These are phyloP conservation scores for Raphanus raphanistrum DNA, from an alignment of 345 rosid genomes.

Conservation along the genomic window DNA sequence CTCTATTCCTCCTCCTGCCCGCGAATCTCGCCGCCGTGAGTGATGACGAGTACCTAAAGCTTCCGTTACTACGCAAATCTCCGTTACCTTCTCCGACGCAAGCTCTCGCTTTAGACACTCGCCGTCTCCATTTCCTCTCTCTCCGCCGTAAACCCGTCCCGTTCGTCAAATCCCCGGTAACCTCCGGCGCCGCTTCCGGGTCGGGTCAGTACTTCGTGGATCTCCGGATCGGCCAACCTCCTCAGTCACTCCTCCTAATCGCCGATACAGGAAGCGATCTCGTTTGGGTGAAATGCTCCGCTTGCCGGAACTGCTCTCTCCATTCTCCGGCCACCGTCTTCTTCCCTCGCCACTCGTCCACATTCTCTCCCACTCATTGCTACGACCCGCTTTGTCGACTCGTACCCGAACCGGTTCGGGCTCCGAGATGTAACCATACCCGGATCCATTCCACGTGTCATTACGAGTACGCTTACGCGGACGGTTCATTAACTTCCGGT, in stretches of 20 bases:
- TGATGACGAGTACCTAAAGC: slow-evolving; percentile 49
- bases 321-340: slow-evolving; percentile 61
- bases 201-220: slow-evolving; percentile 83
- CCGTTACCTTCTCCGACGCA: slow-evolving; percentile 48
- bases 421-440: slow-evolving; percentile 55
- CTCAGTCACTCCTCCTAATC: slow-evolving; percentile 67
- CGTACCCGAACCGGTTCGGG: slow-evolving; percentile 49
- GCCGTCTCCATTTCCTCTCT: slow-evolving; percentile 48
- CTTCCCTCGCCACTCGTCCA: slow-evolving; percentile 72
- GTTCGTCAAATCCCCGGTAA: slow-evolving; percentile 52
- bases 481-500: slow-evolving; percentile 65
- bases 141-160: slow-evolving; percentile 36
- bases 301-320: slow-evolving; percentile 59
- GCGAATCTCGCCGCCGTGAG: slow-evolving; percentile 36
- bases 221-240: slow-evolving; percentile 75
- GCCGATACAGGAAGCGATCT: slow-evolving; percentile 92
- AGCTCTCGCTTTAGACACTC: slow-evolving; percentile 45
- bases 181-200: slow-evolving; percentile 76
- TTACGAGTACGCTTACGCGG: slow-evolving; percentile 71
- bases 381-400: slow-evolving; percentile 51
- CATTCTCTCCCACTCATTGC: slow-evolving; percentile 76
- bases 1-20: slow-evolving; percentile 19
- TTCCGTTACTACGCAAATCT: slow-evolving; percentile 61
- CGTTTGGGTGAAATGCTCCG: slow-evolving; percentile 80
- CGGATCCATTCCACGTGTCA: slow-evolving; percentile 75